Evolutionary conservation across 108 stramenopile genomes (phyloP).

Genomic region (Seminavis robusta): DNA sequence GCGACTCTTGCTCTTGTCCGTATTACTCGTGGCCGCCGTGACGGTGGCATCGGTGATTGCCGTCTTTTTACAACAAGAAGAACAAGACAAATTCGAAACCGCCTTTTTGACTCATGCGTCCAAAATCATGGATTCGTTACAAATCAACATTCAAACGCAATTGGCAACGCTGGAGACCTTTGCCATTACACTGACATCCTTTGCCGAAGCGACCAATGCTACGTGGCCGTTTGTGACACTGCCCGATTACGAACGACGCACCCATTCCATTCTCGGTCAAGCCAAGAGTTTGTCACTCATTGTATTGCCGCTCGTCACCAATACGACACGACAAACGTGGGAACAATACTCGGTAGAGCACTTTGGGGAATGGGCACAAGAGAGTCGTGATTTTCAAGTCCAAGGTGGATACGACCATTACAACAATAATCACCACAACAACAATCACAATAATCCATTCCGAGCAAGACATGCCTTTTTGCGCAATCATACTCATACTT

Average conservation of each 20-base stretch:
- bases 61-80: too few relatives aligned
- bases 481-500: too few relatives aligned
- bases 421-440: too few relatives aligned
- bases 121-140: neutral
- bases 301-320: neutral
- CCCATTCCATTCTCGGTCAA: neutral
- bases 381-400: neutral
- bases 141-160: neutral
- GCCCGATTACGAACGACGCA: neutral
- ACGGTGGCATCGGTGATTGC: too few relatives aligned
- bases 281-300: neutral
- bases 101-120: neutral
- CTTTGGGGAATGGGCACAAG: neutral
- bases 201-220: neutral
- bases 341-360: neutral
- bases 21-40: too few relatives aligned
- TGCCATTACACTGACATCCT: neutral
- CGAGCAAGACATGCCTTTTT: too few relatives aligned
- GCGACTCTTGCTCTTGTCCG: too few relatives aligned
- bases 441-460: too few relatives aligned
- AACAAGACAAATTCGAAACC: neutral
- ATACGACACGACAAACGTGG: neutral
- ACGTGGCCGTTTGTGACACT: neutral
- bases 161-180: neutral
- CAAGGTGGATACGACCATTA: neutral